phyloP scores from a whole-genome alignment of 73 alveolate genomes.

The Paramecium tetraurelia region DNA sequence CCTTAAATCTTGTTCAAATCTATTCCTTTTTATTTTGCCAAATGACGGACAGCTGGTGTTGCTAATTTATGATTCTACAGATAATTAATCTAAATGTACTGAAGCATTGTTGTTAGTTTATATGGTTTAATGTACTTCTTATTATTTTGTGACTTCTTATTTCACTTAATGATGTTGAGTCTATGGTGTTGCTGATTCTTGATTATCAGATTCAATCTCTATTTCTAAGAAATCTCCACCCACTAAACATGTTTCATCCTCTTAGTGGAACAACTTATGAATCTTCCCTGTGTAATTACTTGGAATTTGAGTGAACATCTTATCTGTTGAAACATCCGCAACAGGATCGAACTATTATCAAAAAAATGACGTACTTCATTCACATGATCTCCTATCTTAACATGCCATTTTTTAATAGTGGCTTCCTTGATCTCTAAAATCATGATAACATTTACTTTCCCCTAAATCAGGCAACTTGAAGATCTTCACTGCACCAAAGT shows the following conservation, averaged over 20 bases:
- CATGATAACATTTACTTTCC: constrained; percentile 48
- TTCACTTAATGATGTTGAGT: background rate
- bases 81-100: background rate
- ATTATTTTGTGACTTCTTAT: background rate
- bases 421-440: constrained; percentile 63
- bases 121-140: background rate
- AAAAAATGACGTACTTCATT: constrained; percentile 47
- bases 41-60: constrained; percentile 80
- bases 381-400: constrained; percentile 53
- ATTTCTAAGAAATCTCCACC: constrained; percentile 61
- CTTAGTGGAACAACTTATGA: constrained; percentile 59
- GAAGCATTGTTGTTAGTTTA: background rate
- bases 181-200: background rate
- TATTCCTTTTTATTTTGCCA: constrained; percentile 75
- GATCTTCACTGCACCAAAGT: constrained; percentile 52
- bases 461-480: constrained; percentile 63
- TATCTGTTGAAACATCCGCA: constrained; percentile 65
- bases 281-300: constrained; percentile 59
- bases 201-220: constrained; percentile 23
- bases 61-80: constrained; percentile 59
- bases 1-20: constrained; percentile 70
- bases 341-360: constrained; percentile 52
- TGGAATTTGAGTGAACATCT: constrained; percentile 59
- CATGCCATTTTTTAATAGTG: constrained; percentile 59
- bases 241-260: constrained; percentile 58